phyloP scores from a whole-genome alignment of 108 stramenopile genomes.

The Aurantiochytrium sp. region DNA sequence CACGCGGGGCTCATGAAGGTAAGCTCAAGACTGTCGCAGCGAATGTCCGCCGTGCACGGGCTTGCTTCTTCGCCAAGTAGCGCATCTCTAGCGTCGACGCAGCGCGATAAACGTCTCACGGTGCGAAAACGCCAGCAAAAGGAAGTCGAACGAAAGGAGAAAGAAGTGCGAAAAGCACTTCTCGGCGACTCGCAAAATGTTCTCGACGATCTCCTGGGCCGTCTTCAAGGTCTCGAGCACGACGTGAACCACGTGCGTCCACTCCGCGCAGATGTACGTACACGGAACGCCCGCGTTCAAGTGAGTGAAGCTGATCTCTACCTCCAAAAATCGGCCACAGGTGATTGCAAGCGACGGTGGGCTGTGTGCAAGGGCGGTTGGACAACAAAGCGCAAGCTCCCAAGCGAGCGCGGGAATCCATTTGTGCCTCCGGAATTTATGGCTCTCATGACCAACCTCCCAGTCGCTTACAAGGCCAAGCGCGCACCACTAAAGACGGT shows the following conservation, averaged over 20 bases:
- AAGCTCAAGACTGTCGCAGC: too few species aligned
- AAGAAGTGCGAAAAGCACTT: not conserved
- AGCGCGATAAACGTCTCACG: not conserved
- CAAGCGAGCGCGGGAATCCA: not conserved
- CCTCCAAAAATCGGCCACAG: not conserved
- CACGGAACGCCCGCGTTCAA: not conserved
- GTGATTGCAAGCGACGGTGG: not conserved
- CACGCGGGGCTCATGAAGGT: too few species aligned
- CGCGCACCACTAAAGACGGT: not conserved
- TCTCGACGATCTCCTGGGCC: not conserved
- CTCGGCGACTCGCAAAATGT: not conserved
- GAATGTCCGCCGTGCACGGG: too few species aligned
- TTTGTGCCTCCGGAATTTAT: not conserved
- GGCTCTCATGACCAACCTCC: not conserved
- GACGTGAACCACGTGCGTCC: not conserved
- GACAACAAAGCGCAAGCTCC: not conserved
- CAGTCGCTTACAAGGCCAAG: not conserved
- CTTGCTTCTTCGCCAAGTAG: too few species aligned
- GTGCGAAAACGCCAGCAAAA: not conserved
- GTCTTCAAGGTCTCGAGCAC: not conserved
- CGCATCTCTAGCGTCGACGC: not conserved
- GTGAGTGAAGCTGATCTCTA: not conserved
- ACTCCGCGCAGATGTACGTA: not conserved
- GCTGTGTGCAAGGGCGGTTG: not conserved
- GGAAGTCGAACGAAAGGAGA: not conserved